A percentile compares a stretch with the other conserved stretches of the same genome.
These are phyloP conservation scores for Lagenidium sp. DNA, from an alignment of 352 stramenopile species.

Conservation along the genomic window DNA sequence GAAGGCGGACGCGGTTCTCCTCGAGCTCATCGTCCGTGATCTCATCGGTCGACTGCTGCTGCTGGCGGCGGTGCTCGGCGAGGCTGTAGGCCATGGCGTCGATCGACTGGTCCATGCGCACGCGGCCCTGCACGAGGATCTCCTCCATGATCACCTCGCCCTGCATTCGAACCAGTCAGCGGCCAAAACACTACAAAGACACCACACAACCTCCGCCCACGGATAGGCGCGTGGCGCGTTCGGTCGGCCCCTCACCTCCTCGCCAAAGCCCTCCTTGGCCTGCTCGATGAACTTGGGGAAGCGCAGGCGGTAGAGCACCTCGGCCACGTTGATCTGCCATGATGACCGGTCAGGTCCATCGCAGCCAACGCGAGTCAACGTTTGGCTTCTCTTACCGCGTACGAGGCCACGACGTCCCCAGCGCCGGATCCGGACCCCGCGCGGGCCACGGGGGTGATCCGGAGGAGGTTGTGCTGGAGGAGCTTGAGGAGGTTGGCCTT, in stretches of 20 bases:
- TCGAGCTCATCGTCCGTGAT: conserved; percentile 70
- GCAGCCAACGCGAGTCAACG: background rate
- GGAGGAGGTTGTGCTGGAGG: conserved; percentile 80
- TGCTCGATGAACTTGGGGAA: conserved; percentile 82
- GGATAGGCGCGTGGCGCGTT: too few species aligned
- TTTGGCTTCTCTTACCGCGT: conserved; percentile 24
- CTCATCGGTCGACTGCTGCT: conserved; percentile 38
- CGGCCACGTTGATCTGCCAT: conserved; percentile 64
- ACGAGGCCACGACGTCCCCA: conserved; percentile 22
- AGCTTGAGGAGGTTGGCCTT: conserved; percentile 80
- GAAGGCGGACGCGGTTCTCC: conserved; percentile 44
- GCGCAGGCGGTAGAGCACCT: conserved; percentile 73
- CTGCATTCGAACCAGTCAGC: conserved; percentile 6
- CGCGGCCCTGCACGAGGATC: conserved; percentile 70
- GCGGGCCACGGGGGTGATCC: conserved; percentile 36
- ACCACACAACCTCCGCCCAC: too few species aligned
- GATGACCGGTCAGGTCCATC: background rate
- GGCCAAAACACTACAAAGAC: background rate
- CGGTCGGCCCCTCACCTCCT: too few species aligned
- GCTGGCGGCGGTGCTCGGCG: conserved; percentile 44
- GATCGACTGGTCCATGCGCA: conserved; percentile 80
- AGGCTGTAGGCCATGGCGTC: conserved; percentile 78
- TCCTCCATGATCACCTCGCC: conserved; percentile 87
- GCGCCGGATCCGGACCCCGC: conserved; percentile 17
- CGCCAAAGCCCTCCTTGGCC: conserved; percentile 62